Evolutionary conservation across 371 early-diverging fungal species (phyloP).

Genomic region (Mortierella sp.): DNA sequence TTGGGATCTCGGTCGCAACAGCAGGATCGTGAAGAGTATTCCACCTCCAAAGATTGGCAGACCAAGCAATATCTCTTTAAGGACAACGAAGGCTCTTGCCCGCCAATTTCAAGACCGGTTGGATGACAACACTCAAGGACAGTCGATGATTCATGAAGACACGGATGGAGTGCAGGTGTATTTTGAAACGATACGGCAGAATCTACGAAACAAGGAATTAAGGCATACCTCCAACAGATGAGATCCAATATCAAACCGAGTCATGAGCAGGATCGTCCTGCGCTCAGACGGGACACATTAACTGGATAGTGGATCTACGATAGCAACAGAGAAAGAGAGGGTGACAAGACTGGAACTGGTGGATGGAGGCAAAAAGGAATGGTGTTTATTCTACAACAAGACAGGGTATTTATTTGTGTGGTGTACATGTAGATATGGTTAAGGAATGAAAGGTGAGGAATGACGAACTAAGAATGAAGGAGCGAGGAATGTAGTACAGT

Average conservation of each 20-base stretch:
- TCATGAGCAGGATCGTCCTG: slow-evolving; percentile 10
- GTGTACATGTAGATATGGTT: too few species aligned
- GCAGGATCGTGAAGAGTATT: slow-evolving; percentile 7
- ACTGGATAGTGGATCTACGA: slow-evolving; percentile 25
- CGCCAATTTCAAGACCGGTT: not conserved
- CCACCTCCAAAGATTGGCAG: not conserved
- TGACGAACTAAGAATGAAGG: too few species aligned
- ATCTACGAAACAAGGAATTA: slow-evolving; percentile 11
- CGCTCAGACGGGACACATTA: not conserved
- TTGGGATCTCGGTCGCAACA: slow-evolving; percentile 10
- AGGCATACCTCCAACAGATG: slow-evolving; percentile 12
- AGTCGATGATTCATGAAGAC: not conserved
- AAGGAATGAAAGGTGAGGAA: too few species aligned
- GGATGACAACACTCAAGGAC: not conserved
- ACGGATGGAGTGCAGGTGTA: slow-evolving; percentile 11
- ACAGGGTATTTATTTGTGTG: too few species aligned
- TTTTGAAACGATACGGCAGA: slow-evolving; percentile 2
- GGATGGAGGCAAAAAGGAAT: too few species aligned
- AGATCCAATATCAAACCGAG: slow-evolving; percentile 9
- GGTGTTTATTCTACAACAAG: too few species aligned
- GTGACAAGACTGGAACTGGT: too few species aligned
- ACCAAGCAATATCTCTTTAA: not conserved
- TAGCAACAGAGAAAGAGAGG: too few species aligned
- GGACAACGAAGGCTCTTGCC: not conserved
- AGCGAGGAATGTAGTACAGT: too few species aligned